Conservation (phyloP, 1,284 basidiomycete genomes). For the Naganishia albida region DNA sequence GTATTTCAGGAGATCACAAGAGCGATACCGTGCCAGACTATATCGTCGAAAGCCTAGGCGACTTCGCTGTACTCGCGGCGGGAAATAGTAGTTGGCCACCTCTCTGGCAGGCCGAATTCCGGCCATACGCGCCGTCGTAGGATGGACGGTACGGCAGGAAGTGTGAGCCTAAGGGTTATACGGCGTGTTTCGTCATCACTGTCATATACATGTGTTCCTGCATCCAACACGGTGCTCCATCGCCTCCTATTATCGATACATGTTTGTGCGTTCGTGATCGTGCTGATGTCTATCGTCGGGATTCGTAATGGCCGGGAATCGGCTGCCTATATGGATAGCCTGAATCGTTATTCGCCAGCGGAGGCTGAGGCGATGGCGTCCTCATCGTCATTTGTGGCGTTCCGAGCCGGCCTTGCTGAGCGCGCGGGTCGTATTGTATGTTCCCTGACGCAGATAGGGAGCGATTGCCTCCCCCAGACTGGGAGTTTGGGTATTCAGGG, state of each 20-base stretch:
- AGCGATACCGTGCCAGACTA: constrained; percentile 74
- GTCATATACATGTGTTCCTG: constrained; percentile 12
- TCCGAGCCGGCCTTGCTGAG: constrained; percentile 17
- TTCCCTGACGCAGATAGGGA: constrained; percentile 17
- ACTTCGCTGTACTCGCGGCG: constrained; percentile 58
- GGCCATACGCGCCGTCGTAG: too few relatives aligned
- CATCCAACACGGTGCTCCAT: background rate
- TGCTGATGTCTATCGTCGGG: constrained; percentile 7
- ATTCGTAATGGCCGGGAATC: constrained; percentile 21
- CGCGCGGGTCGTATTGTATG: constrained; percentile 3
- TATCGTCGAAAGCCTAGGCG: constrained; percentile 73
- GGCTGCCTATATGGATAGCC: constrained; percentile 15
- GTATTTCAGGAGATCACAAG: constrained; percentile 70
- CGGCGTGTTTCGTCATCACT: constrained; percentile 1
- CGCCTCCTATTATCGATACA: constrained; percentile 17
- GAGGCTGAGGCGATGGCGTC: constrained; percentile 24
- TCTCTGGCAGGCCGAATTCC: too few relatives aligned
- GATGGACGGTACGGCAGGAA: too few relatives aligned
- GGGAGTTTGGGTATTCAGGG: constrained; percentile 3
- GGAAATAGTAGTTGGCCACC: background rate
- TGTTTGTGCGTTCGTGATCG: background rate
- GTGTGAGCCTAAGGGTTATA: too few relatives aligned
- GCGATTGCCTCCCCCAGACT: background rate
- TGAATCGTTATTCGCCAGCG: background rate
- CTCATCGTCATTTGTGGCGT: background rate